Conservation (phyloP, 2,329 filamentous ascomycete species). For the Xylariales sp. region DNA sequence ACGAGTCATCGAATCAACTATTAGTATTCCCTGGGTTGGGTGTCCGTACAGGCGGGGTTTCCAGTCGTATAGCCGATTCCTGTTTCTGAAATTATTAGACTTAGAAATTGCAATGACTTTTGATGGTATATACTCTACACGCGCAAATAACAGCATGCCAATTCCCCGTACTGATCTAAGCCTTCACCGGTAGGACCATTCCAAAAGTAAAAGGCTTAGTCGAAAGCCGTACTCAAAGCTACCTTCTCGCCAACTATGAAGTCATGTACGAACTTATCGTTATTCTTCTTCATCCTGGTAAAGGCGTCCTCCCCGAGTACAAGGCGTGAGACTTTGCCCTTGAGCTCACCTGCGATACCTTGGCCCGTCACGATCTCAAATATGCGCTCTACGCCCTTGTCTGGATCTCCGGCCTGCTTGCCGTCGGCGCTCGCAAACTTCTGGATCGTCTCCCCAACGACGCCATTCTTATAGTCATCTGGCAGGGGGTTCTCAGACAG, state of each 20-base stretch:
- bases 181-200: not conserved
- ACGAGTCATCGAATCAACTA: too few species aligned
- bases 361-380: slow-evolving; percentile 52
- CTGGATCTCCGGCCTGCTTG: slow-evolving; percentile 50
- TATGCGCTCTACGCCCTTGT: slow-evolving; percentile 52
- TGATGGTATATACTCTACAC: too few species aligned
- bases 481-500: slow-evolving; percentile 37
- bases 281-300: slow-evolving; percentile 39
- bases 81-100: too few species aligned
- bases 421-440: slow-evolving; percentile 40
- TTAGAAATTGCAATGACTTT: too few species aligned
- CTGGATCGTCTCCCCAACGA: slow-evolving; percentile 23
- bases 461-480: slow-evolving; percentile 41
- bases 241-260: slow-evolving; percentile 41
- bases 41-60: too few species aligned
- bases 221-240: slow-evolving; percentile 41
- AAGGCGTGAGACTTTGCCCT: slow-evolving; percentile 51
- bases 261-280: slow-evolving; percentile 40
- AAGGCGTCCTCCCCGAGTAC: slow-evolving; percentile 53
- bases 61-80: too few species aligned
- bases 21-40: too few species aligned
- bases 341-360: slow-evolving; percentile 49
- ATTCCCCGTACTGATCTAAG: too few species aligned
- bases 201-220: not conserved
- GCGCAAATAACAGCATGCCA: too few species aligned